Evolutionary conservation across 2,329 filamentous ascomycete species (phyloP), one percentile per base, ranked within the genome.

Genomic region (Fusarium compactum): DNA sequence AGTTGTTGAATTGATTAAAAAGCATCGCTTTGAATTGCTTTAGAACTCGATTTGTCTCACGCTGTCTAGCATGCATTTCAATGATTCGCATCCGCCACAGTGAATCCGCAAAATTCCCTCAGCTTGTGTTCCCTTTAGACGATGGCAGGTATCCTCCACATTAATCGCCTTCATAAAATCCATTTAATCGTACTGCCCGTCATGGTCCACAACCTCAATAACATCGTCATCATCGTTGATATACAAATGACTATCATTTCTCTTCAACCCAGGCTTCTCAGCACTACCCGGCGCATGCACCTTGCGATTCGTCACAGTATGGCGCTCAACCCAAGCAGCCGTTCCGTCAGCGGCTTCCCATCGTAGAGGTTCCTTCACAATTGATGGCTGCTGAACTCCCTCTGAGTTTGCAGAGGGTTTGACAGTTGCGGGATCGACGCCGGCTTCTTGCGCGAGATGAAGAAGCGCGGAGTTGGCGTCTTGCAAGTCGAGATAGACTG

Each of bases 251-350:
- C 74, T 76, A 24, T 75, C 67, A 32, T 76, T 76, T 43, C 74
- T 71, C 65, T 69, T 68, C 11, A 72, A 8, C 6, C 54, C 62
- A 6, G 54, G 69, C 58, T 58, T 65, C 18, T 53, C 51, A 38
- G 56, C 56, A 20, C 24, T 58, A 18, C 44, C 58, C 16, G 62
- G 34, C 14, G 56, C 43, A 25, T 58, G 59, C 3, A 34, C 45
- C 60, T 75, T 73, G 51, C 65, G 66, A 22, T 60, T 65, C 22
- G 67, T 71, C 22, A 81, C 75, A 16, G 58, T 65, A 54, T 82
- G 80, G 41, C 71, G 62, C 75, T 82, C 80, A 30, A 82, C 80
- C 80, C 80, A 82, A 56, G 77, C 80, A 12, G 77, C 68, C 44
- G 72, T 69, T 7, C 80, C 80, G 24, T 81, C 79, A 9, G 78